phyloP scores from a whole-genome alignment of 2,329 filamentous ascomycete species.

The Sporothrix schenckii region DNA sequence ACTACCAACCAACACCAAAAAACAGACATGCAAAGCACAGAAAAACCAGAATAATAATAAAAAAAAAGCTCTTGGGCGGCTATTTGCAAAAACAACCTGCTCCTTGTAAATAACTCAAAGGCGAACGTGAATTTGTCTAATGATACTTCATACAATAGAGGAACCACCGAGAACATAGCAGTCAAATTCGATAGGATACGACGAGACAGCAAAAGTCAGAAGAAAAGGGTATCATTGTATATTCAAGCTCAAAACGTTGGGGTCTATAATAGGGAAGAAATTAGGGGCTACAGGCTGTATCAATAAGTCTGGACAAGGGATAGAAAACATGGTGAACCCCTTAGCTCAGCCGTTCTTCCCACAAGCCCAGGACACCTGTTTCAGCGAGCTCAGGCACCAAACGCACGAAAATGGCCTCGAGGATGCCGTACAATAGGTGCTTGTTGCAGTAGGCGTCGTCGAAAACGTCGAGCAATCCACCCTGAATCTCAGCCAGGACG shows the following conservation, averaged over 20 bases:
- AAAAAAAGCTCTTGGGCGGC: conserved; percentile 35
- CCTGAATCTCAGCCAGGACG: conserved; percentile 61
- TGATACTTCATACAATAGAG: too few relatives aligned
- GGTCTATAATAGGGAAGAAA: not conserved
- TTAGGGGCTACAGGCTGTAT: not conserved
- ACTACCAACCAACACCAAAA: conserved; percentile 21
- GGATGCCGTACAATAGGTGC: conserved; percentile 78
- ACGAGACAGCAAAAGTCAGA: not conserved
- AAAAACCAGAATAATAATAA: conserved; percentile 30
- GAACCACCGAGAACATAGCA: not conserved
- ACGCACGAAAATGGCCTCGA: conserved; percentile 80
- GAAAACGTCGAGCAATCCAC: conserved; percentile 70
- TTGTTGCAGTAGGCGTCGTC: conserved; percentile 88
- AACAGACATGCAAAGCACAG: conserved; percentile 30
- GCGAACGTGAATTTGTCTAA: too few relatives aligned
- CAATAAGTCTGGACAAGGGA: not conserved
- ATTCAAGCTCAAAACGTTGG: conserved; percentile 7
- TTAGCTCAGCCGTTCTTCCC: conserved; percentile 67
- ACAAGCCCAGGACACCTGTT: conserved; percentile 69
- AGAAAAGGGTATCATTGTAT: conserved; percentile 27
- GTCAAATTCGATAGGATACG: not conserved
- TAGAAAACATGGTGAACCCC: conserved; percentile 3
- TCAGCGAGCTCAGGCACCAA: conserved; percentile 82
- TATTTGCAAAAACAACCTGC: conserved; percentile 32
- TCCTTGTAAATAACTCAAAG: too few relatives aligned